Conservation (phyloP, 495 filamentous ascomycete species). For the Symbiotaphrina buchneri region DNA sequence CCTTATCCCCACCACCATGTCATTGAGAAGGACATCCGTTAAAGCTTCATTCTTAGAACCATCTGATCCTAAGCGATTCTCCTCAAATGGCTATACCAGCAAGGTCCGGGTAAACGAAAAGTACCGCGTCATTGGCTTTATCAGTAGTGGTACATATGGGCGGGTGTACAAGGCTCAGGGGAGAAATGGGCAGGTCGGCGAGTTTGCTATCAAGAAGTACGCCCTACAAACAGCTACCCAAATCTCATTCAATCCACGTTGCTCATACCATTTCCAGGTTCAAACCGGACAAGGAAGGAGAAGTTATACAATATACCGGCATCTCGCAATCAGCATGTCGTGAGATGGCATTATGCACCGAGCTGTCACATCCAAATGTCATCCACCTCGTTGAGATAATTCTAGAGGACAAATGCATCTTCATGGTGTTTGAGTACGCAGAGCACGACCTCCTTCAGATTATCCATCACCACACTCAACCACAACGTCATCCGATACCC, state of each 20-base stretch:
- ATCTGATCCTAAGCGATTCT: constrained; percentile 17
- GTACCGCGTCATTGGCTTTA: constrained; percentile 95
- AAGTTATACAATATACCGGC: constrained; percentile 81
- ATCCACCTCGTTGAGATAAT: constrained; percentile 91
- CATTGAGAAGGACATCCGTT: too few relatives aligned
- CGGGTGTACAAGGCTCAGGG: constrained; percentile 89
- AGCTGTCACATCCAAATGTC: constrained; percentile 73
- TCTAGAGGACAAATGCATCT: constrained; percentile 95
- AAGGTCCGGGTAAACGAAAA: constrained; percentile 77
- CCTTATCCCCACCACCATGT: too few relatives aligned
- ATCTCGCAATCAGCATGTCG: constrained; percentile 94
- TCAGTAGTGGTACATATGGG: constrained; percentile 96
- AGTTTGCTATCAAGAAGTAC: constrained; percentile 92
- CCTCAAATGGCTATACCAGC: constrained; percentile 39
- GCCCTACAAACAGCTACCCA: constrained; percentile 4
- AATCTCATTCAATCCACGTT: constrained; percentile 1
- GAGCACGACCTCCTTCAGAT: constrained; percentile 96
- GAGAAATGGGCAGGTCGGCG: constrained; percentile 47
- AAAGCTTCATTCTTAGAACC: constrained; percentile 15
- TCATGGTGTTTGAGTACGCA: constrained; percentile 98
- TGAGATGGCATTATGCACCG: constrained; percentile 96
- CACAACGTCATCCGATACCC: constrained; percentile 67
- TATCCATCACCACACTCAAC: constrained; percentile 91
- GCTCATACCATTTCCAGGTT: constrained; percentile 30
- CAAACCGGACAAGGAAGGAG: constrained; percentile 98